These are phyloP conservation scores for Patellifolia procumbens DNA, from an alignment of 179 eudicot genomes.

Conservation along the genomic window DNA sequence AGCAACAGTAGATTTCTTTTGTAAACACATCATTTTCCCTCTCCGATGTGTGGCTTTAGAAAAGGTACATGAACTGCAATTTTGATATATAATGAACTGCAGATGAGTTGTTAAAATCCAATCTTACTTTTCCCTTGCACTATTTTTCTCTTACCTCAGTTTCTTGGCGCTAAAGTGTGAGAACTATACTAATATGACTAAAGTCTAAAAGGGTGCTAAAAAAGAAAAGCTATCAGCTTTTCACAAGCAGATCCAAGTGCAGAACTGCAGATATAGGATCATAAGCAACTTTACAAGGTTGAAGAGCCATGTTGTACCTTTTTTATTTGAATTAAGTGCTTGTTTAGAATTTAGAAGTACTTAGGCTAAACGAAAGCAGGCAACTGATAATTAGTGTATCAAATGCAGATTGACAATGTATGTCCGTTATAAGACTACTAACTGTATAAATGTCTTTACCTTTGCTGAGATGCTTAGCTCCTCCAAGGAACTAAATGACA, in stretches of 20 bases:
- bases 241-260: not conserved
- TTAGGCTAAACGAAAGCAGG: not conserved
- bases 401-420: not conserved
- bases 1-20: not conserved
- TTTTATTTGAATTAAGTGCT: not conserved
- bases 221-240: not conserved
- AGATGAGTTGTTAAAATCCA: not conserved
- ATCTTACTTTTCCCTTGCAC: not conserved
- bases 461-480: conserved; percentile 65
- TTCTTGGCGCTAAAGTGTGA: not conserved
- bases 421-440: not conserved
- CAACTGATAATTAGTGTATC: not conserved
- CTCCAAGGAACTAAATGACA: conserved; percentile 44
- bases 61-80: not conserved
- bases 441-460: conserved; percentile 40
- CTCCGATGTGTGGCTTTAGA: not conserved
- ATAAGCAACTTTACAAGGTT: not conserved
- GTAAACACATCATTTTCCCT: not conserved
- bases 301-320: not conserved
- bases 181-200: not conserved
- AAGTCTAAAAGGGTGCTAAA: not conserved
- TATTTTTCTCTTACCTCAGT: not conserved
- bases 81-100: not conserved
- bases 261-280: not conserved
- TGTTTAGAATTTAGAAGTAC: not conserved